These are phyloP conservation scores for Citrus glauca DNA, from an alignment of 345 rosid genomes.

Conservation along the genomic window DNA sequence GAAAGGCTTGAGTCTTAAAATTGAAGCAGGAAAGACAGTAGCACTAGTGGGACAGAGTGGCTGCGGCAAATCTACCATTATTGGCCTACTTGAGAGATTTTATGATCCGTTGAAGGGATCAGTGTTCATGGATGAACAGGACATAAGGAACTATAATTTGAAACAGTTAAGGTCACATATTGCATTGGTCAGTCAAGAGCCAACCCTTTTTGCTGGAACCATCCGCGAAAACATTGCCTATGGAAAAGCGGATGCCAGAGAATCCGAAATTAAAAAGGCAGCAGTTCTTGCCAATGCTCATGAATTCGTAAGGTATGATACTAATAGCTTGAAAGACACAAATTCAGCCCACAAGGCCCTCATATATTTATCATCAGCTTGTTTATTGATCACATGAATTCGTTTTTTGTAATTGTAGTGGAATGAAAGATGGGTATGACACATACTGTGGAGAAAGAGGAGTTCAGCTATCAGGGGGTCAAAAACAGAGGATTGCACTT, in stretches of 20 bases:
- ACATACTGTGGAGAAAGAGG: conserved; percentile 67
- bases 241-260: conserved; percentile 41
- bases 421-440: conserved; percentile 65
- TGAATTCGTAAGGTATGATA: conserved; percentile 56
- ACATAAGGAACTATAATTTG: conserved; percentile 45
- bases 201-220: conserved; percentile 62
- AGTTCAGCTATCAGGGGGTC: conserved; percentile 69
- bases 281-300: conserved; percentile 59
- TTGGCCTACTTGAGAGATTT: conserved; percentile 60
- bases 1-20: conserved; percentile 49
- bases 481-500: conserved; percentile 66
- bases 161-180: conserved; percentile 46
- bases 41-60: conserved; percentile 68
- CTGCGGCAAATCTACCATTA: conserved; percentile 61
- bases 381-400: background rate
- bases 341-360: background rate
- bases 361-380: background rate
- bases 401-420: conserved; percentile 26
- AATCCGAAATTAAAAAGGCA: conserved; percentile 55
- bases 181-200: conserved; percentile 70
- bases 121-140: conserved; percentile 42
- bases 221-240: conserved; percentile 57
- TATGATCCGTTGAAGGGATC: conserved; percentile 55
- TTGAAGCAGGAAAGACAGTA: conserved; percentile 52
- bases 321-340: background rate